Evolutionary conservation across 192 early-diverging fungal species (phyloP), one percentile per base, ranked within the genome.

Genomic region (Backusella circina): DNA sequence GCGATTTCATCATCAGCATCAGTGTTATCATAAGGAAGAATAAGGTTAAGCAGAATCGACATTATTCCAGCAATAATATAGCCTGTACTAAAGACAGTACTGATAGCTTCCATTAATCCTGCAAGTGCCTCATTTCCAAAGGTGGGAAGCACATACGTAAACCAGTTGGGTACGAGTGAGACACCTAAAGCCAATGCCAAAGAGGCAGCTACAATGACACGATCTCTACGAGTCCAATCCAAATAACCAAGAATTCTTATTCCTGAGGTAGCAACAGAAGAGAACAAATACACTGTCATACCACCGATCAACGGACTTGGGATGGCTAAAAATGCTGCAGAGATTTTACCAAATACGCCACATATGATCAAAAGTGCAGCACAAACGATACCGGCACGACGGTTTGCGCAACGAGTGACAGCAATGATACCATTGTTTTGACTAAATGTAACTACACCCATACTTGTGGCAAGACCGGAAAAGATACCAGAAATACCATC

Each of bases 351-450:
- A 70, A 88, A 86, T 35, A 88, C 73, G 61, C 87, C 87, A 80
- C 83, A 84, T 16, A 88, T 78, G 39, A 88, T 69, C 69, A 88
- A 71, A 75, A 86, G 84, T 44, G 82, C 15, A 54, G 87, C 88
- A 70, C 87, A 88, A 83, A 83, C 84, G 47, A 86, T 82, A 4
- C 87, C 87, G 15, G 87, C 87, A 54, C 77, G 66, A 35, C 82
- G 80, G 54, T 85, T 88, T 47, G 87, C 87, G 44, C 87, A 88
- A 73, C 87, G 81, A 15, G 87, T 88, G 35, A 88, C 66, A 10
- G 87, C 85, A 66, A 88, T 88, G 76, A 88, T 81, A 41, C 87
- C 87, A 67, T 88, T 88, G 75, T 88, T 88, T 51, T 88, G 87
- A 31, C 87, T 87, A 28, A 88, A 88, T 33, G 87, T 88, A 8